Evolutionary conservation across 768 basidiomycete genomes (phyloP), one percentile per base, ranked within the genome.

Genomic region (Baorangia bicolor): DNA sequence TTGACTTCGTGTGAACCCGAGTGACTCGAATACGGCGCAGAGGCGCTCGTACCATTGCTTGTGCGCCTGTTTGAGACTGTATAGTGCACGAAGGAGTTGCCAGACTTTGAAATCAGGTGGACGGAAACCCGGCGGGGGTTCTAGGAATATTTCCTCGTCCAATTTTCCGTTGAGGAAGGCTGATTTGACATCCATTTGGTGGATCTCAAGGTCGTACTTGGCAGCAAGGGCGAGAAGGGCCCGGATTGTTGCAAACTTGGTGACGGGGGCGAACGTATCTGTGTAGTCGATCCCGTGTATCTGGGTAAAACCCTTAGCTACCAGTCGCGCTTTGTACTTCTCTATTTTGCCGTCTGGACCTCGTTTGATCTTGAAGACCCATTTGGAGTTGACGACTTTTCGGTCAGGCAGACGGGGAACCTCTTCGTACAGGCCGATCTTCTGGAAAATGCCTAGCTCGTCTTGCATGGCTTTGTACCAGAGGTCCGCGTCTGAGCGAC

Each of bases 311-410:
- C 78, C 74, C 51, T 75, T 65, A 0, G 73, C 74, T 5, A 79
- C 75, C 2, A 80, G 64, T 1, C 70, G 60, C 2, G 72, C 76
- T 59, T 80, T 79, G 68, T 73, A 70, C 0, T 64, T 51, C 0
- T 54, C 51, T 16, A 78, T 63, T 1, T 62, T 45, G 21, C 76
- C 76, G 2, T 58, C 53, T 1, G 50, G 54, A 6, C 39, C 39
- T 13, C 13, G 16, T 43, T 51, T 58, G 13, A 47, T 49, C 16
- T 46, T 56, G n/a, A 40, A 63, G 13, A 46, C 47, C 53, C 34
- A 51, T 28, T 50, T 30, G 7, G 13, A 50, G 27, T 40, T 8
- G 6, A 50, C 31, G 0, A 50, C 12, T 9, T 50, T 50, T 35
- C 25, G 0, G 21, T 55, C 39, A 1, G 4, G 20, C 14, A 33